These are phyloP conservation scores for Magnolia officinalis DNA, from an alignment of 164 flowering plant genomes.

Conservation along the genomic window DNA sequence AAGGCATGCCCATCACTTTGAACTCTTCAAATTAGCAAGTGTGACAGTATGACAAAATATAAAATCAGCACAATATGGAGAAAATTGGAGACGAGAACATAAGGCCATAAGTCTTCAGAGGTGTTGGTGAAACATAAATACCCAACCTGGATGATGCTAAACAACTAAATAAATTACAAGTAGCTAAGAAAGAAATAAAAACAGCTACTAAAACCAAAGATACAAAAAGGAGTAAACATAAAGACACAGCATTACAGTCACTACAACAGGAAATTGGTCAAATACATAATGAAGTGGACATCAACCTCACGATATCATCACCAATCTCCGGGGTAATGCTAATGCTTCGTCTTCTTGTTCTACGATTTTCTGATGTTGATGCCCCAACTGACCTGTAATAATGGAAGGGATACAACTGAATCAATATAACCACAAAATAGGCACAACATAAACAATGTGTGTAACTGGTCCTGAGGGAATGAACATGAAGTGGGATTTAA, in stretches of 20 bases:
- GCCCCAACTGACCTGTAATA: conserved; percentile 76
- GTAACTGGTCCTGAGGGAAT: too few species aligned
- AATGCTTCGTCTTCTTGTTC: conserved; percentile 79
- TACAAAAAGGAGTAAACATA: not conserved
- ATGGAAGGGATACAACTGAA: not conserved
- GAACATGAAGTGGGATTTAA: too few species aligned
- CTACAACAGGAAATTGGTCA: not conserved
- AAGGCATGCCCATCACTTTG: too few species aligned
- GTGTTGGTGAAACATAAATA: too few species aligned
- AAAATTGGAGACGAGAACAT: too few species aligned
- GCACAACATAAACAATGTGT: not conserved
- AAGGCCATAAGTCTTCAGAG: too few species aligned
- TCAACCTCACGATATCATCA: conserved; percentile 95
- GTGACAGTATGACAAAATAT: too few species aligned
- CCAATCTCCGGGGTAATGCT: conserved; percentile 98
- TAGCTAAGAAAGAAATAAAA: too few species aligned
- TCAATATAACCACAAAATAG: not conserved
- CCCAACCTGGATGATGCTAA: too few species aligned
- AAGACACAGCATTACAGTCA: not conserved
- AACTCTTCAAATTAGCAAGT: too few species aligned
- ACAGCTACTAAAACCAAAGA: not conserved
- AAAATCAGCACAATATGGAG: too few species aligned
- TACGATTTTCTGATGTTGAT: conserved; percentile 60
- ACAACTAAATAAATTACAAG: too few species aligned
- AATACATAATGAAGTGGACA: not conserved